Base-by-base conservation (phyloP, 1,284 basidiomycete genomes). In the Apiotrichum porosum region DNA sequence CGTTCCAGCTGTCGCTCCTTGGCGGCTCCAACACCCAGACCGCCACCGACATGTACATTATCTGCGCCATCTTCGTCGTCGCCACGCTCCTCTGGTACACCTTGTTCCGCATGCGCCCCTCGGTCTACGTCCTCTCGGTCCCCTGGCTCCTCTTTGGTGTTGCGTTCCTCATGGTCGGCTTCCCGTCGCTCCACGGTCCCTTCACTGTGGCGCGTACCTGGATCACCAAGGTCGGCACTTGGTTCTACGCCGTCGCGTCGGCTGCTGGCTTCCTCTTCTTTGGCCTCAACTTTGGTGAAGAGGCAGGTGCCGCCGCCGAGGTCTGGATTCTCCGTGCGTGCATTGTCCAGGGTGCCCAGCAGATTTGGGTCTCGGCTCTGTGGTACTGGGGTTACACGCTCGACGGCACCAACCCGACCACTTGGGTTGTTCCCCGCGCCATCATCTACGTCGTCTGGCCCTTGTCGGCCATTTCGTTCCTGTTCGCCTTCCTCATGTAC, bases 311-410 rank as follows among this genome's bases (percentile, higher is more conserved):
- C 45, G 87, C 88, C 1, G 91, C 89, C 3, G 88, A 94, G 70
- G 82, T 91, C 14, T 94, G 90, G 90, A 86, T 84, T 37, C 72
- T 88, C 55, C 82, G 90, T 45, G 90, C 90, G 19, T 91, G 88
- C 69, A 76, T 92, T 54, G 90, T 94, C 1, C 90, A 93, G 72
- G 90, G 90, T 38, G 85, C 88, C 9, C 89, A 93, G 63, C 89
- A 93, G 72, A 81, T 93, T 36, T 92, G 90, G 90, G 66, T 92
- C 10, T 86, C 90, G 2, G 89, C 87, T 9, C 75, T 94, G 32
- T 94, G 90, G 90, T 94, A 88, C 66, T 94, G 90, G 90, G 90
- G 90, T 59, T 82, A 85, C 71, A 80, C 82, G 42, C 77, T 94
- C 52, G 85, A 84, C 58, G 72, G 72, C 36, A 60, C 53, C 36